Base-by-base conservation (phyloP, 169 alveolate species). In the Plasmodium malariae region DNA sequence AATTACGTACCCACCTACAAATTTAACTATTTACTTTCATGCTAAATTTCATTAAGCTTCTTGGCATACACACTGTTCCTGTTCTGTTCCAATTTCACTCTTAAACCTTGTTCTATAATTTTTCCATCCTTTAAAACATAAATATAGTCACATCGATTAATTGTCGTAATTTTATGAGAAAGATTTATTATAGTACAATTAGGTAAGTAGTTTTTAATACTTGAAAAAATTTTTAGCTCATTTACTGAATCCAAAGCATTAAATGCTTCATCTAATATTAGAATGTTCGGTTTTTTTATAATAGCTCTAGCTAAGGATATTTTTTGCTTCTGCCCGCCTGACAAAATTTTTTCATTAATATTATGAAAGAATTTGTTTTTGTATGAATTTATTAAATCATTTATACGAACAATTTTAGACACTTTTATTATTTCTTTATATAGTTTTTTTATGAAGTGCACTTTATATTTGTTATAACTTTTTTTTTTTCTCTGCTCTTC, bases 251-350 rank as follows among this genome's bases (percentile, higher is more conserved):
- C 98, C 36, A 97, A 73, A 28, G 98, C 98, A 32, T 96, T 92
- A 24, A 98, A 96, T 0, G 99, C 99, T 76, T 97, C 99, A 93
- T 97, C 98, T 57, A 97, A 74, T 57, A 97, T 89, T 36, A 97
- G 88, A 14, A 95, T 93, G 17, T 92, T 70, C 5, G 95, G 94
- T 48, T 94, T 89, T 43, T 94, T 69, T 59, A 92, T 55, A 21
- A 94, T 87, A 21, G 96, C 96, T 60, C 96, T 85, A 21, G 97
- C 97, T 63, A 95, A 91, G 19, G 97, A 95, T 9, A 95, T 87
- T 74, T 96, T 86, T 68, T 95, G 97, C 72, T 93, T 94, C 87
- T 95, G 97, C 1, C 97, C 97, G 5, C 97, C 97, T 32, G 96
- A 92, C 34, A 95, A 48, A 12, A 54, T 76, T 62, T 76, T 43